Conservation (phyloP, 2,329 filamentous ascomycete genomes). For the Penicillium sp. region DNA sequence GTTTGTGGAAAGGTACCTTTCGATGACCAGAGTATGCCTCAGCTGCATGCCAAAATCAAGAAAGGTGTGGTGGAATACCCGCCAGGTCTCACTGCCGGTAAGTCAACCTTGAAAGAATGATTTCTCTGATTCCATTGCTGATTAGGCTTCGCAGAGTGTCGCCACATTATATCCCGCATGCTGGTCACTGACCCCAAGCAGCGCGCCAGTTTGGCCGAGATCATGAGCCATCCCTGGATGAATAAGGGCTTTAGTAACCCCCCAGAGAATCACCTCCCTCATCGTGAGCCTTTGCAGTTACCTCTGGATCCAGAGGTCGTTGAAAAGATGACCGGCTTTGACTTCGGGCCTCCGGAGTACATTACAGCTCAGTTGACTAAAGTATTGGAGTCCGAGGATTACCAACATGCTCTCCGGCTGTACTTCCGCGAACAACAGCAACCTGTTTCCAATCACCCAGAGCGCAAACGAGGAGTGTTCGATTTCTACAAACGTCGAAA, state of each 20-base stretch:
- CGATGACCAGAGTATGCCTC: conserved; percentile 98
- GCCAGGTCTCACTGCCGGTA: conserved; percentile 85
- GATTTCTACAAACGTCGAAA: conserved; percentile 96
- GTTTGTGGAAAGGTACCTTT: conserved; percentile 98
- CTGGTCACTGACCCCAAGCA: conserved; percentile 89
- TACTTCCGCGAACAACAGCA: conserved; percentile 70
- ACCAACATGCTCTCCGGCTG: conserved; percentile 76
- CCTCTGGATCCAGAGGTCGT: conserved; percentile 82
- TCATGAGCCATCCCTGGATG: conserved; percentile 96
- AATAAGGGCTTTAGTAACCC: conserved; percentile 82
- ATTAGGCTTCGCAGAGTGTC: conserved; percentile 69
- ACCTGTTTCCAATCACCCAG: conserved; percentile 58
- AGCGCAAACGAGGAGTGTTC: conserved; percentile 87
- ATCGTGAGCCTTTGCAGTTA: conserved; percentile 78
- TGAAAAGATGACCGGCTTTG: conserved; percentile 94
- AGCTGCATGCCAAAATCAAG: conserved; percentile 97
- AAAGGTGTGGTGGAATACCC: conserved; percentile 95
- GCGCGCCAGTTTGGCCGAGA: conserved; percentile 82
- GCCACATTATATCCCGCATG: conserved; percentile 89
- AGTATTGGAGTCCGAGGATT: conserved; percentile 90
- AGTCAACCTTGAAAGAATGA: conserved; percentile 33
- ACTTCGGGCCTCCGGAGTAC: conserved; percentile 83
- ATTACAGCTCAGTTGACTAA: conserved; percentile 80
- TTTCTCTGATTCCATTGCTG: conserved; percentile 31
- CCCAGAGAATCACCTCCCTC: conserved; percentile 84